Base-by-base conservation (phyloP, 495 filamentous ascomycete genomes). In the Margaritispora aquatica region DNA sequence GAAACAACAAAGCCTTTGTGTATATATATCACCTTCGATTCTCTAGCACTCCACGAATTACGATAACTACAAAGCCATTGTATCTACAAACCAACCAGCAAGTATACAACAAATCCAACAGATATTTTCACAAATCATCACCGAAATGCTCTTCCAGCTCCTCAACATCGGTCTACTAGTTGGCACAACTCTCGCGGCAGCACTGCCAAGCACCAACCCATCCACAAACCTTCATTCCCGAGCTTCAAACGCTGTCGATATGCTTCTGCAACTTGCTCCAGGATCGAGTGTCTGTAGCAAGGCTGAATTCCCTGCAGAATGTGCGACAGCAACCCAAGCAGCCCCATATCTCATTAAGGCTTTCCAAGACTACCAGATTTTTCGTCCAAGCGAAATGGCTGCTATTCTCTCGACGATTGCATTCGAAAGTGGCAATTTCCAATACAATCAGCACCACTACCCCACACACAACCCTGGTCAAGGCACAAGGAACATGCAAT, bases 401-500 rank as follows among this genome's bases (percentile, higher is more conserved):
- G 88, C 82, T 11, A 57, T 90, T 10, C 63, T 89, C 55, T 71
- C 77, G 1, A 63, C 86, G 36, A 87, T 90, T 67, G 81, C 83
- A 3, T 83, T 83, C 69, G 91, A 96, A 70, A 82, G 77, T 21
- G 81, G 55, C 34, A 79, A 88, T 26, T 87, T 89, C 71, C 77
- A 82, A 66, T 88, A 78, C 74, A 89, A 84, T 63, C 76, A 76
- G 65, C 88, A 89, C 63, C 76, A 84, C 61, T 79, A 67, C 56
- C 85, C 88, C 5, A 78, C 83, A 2, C 38, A 15, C 38, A 31
- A 69, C 55, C 34, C 78, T 62, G 91, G 89, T 0, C 88, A 96
- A 68, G 91, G 91, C 20, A 95, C 89, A 0, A 79, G 85, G 22
- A 90, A 90, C 69, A 92, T 94, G 89, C 86, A 89, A 76, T 77